Base-by-base conservation (phyloP, 306 rosid genomes). In the Cucurbita ficifolia region DNA sequence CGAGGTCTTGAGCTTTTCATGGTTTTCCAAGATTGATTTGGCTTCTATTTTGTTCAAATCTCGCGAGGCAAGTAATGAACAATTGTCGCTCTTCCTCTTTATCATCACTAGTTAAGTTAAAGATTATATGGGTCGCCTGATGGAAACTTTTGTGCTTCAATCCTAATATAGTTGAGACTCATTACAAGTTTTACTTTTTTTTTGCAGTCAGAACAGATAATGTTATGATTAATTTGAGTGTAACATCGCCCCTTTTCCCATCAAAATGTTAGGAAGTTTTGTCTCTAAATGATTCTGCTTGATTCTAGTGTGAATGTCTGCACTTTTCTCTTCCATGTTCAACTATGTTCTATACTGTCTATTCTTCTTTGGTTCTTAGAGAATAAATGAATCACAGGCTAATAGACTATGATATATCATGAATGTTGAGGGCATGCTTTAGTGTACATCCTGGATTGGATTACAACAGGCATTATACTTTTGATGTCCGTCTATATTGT, bases 1-100 rank as follows among this genome's bases (percentile, higher is more conserved):
- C 92, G 14, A 85, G 89, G 80, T 85, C 92, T 75, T 85, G 49
- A 84, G 49, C 72, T 45, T 24, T 45, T 24, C 57, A 60, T 14
- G 42, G 64, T 54, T 74, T 46, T 46, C 12, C 50, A 60, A 10
- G 24, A 5, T 21, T 54, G 57, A 70, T 64, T 60, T 33, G 21
- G 50, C 53, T 18, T n/a, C 54, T 10, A 18, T 49, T 16, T 49
- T 49, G 29, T 29, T 50, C 60, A 4, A 8, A n/a, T 52, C 51
- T 70, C 38, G 18, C 70, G 0, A 1, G 13, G 48, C 45, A 60
- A n/a, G 16, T 61, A 8, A 62, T 51, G 57, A 48, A 22, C 21
- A 12, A 50, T 22, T 12, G 40, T 29, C 24, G 0, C 50, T 16
- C 40, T 40, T 45, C 56, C 38, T 10, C 39, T 29, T 9, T 36